Base-by-base conservation (phyloP, 2,329 filamentous ascomycete genomes). In the Chalaropsis ovoidea region DNA sequence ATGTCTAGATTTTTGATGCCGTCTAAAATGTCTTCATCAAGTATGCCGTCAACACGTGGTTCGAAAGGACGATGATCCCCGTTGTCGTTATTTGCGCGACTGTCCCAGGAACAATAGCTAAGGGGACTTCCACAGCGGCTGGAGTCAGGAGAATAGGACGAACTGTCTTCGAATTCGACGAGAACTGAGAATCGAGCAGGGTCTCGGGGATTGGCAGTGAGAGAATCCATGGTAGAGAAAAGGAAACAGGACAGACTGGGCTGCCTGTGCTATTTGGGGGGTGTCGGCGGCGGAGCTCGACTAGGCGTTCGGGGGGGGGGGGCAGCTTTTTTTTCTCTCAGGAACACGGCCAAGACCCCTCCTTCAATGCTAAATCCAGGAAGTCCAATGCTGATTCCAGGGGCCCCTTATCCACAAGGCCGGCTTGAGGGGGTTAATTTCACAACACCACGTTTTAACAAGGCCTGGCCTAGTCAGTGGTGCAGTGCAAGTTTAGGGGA, bases 101-200 rank as follows among this genome's bases (percentile, higher is more conserved):
- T 64, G 60, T 67, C 66, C 62, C 64, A 67, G 35, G 66, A 67
- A 58, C 66, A 67, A 61, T 43, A 67, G 52, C 66, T 67, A 27
- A 63, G 43, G 47, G 63, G 42, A 49, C 66, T 67, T 52, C 47
- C 66, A 62, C 66, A 67, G 61, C 66, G 66, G 52, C 66, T 67
- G 24, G 66, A 65, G 19, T 65, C 56, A 19, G 39, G 41, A 58
- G 66, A 60, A 60, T 61, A 63, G 35, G 54, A 49, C 22, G 58
- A 60, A 42, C 52, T 65, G 49, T 67, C 63, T 56, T 67, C 66
- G 24, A 67, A 19, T 43, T 67, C 66, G 39, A 67, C 43, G 3
- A 67, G 54, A 39, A 67, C 41, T 47, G 66, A 67, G 56, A 65
- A 67, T 47, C 63, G 66, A 65, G 52, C 64, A 35, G 62, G 63